These are phyloP conservation scores for Pontederia paniculata DNA, from an alignment of 176 grass and related monocot genomes.

Conservation along the genomic window DNA sequence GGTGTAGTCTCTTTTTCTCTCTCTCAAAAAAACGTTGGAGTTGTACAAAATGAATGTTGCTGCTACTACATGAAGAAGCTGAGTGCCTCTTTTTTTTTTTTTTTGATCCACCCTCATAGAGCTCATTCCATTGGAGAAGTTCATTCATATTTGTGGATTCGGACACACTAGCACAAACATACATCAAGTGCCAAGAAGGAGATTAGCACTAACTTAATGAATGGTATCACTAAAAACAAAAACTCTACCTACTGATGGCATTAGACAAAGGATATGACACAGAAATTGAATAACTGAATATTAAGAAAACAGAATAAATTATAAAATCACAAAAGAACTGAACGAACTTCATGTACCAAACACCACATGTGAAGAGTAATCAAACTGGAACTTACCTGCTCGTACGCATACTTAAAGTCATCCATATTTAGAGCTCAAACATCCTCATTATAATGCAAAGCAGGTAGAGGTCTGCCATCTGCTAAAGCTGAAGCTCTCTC, in stretches of 20 bases:
- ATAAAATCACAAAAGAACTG: too few species aligned
- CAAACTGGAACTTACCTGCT: constrained; percentile 40
- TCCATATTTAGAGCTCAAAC: constrained; percentile 46
- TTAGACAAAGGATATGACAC: too few species aligned
- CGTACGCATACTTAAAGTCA: constrained; percentile 80
- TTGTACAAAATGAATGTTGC: constrained; percentile 12
- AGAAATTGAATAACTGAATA: too few species aligned
- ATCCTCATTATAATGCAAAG: constrained; percentile 41
- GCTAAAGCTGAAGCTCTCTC: constrained; percentile 52
- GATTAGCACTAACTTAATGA: background rate
- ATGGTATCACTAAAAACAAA: background rate
- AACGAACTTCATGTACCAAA: too few species aligned
- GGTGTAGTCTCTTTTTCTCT: too few species aligned
- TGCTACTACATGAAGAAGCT: constrained; percentile 93
- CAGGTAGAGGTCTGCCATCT: constrained; percentile 47
- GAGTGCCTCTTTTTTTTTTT: constrained; percentile 85
- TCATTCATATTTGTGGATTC: constrained; percentile 92
- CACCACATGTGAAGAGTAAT: too few species aligned
- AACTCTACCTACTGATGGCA: too few species aligned
- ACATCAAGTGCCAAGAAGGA: constrained; percentile 7
- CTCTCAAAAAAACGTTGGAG: too few species aligned
- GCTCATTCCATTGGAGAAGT: constrained; percentile 79
- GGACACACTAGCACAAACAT: constrained; percentile 95
- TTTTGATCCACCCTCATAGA: constrained; percentile 93
- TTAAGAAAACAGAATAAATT: too few species aligned